Base-by-base conservation (phyloP, 495 filamentous ascomycete species). In the Penicillium verhagenii region DNA sequence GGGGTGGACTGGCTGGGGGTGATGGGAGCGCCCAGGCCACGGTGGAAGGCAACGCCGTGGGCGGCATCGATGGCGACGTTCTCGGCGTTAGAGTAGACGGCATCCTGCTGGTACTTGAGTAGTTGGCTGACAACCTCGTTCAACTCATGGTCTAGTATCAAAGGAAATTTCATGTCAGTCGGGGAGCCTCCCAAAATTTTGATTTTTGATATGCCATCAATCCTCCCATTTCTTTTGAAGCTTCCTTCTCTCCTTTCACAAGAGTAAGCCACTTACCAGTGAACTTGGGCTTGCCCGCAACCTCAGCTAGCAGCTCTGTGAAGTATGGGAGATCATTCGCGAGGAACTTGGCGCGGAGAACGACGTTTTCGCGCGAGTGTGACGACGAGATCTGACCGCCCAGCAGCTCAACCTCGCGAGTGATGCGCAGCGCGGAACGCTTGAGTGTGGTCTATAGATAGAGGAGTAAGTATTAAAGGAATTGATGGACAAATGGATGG, bases 241-340 rank as follows among this genome's bases (percentile, higher is more conserved):
- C 29, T 24, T n/a, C 10, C 3, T 20, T 25, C 19, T 19, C 29
- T 13, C 20, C 14, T 25, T 39, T 6, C 14, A 25, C 6, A 23
- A 25, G 16, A 21, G 19, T 6, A 33, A 51, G 16, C 42, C 1
- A 68, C 85, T 79, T 79, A 96, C 91, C 80, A 52, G 82, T 82
- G 67, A 88, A 99, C 72, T 88, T 91, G 50, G 95, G 93, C 72
- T 89, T 78, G 50, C 86, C 84, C 57, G 94, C 79, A 68, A 97
- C 89, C 77, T 99, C 94, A 50, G 86, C 91, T 61, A 99, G 82
- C 59, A 97, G 79, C 80, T 99, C 94, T 68, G 91, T 83, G 75
- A 96, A 99, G 84, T 97, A 99, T 58, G 94, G 92, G 56, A 99
- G 85, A 61, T 99, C 91, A 66, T 92, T 86, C 68, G 91, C 82